Percentiles rank a stretch among this genome's conserved stretches.
phyloP scores from a whole-genome alignment of 2,329 filamentous ascomycete genomes.

The Ophiostoma sp. region DNA sequence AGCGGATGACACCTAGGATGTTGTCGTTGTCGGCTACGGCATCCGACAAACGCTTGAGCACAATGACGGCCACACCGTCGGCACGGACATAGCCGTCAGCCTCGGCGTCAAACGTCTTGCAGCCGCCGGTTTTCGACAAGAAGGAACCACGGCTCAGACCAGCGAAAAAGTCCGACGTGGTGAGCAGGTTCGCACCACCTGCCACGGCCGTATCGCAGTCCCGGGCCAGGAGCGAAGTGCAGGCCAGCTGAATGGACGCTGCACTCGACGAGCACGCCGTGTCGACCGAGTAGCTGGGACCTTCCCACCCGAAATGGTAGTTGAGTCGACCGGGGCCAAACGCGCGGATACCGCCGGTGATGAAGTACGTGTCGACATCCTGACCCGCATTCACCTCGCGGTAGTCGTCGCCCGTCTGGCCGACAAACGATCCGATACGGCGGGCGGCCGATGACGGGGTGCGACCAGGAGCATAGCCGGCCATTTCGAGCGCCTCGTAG shows the following conservation, averaged over 20 bases:
- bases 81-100: constrained; percentile 83
- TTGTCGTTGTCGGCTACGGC: constrained; percentile 74
- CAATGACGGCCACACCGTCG: constrained; percentile 68
- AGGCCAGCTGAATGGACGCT: constrained; percentile 70
- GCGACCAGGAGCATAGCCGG: constrained; percentile 71
- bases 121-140: constrained; percentile 72
- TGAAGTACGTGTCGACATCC: constrained; percentile 62
- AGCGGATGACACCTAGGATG: constrained; percentile 72
- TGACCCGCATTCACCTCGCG: constrained; percentile 72
- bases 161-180: constrained; percentile 77
- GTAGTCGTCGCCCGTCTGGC: constrained; percentile 75
- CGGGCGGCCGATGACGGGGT: constrained; percentile 69
- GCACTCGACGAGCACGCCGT: constrained; percentile 76
- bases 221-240: constrained; percentile 69
- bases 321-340: constrained; percentile 62
- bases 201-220: constrained; percentile 81
- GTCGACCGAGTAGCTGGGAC: constrained; percentile 70
- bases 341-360: constrained; percentile 47
- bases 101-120: constrained; percentile 77
- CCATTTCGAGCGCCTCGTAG: constrained; percentile 80
- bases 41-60: constrained; percentile 77
- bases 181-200: constrained; percentile 74
- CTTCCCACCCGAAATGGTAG: constrained; percentile 76
- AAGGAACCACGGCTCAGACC: constrained; percentile 76
- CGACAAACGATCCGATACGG: constrained; percentile 71